Conservation (phyloP, 345 rosid species). For the Bretschneidera sinensis region DNA sequence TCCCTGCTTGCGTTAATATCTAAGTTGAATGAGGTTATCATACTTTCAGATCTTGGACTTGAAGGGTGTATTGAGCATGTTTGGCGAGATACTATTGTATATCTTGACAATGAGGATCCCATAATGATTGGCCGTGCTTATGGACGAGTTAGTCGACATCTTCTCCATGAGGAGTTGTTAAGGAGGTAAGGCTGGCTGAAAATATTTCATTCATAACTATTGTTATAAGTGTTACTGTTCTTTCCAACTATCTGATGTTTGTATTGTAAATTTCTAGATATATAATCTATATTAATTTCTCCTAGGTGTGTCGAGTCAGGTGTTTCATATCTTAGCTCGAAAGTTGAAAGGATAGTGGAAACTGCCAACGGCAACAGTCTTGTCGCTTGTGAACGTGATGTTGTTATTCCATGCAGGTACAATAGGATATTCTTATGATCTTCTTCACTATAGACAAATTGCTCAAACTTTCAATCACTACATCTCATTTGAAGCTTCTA, state of each 20-base stretch:
- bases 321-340: constrained; percentile 91
- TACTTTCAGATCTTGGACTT: constrained; percentile 73
- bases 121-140: constrained; percentile 85
- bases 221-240: background rate
- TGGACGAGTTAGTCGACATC: constrained; percentile 84
- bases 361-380: constrained; percentile 62
- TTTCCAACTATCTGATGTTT: background rate
- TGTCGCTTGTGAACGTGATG: constrained; percentile 55
- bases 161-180: constrained; percentile 87
- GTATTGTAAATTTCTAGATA: constrained; percentile 2
- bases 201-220: background rate
- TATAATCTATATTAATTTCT: constrained; percentile 49
- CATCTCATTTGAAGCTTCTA: constrained; percentile 27
- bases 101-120: constrained; percentile 66
- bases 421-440: constrained; percentile 1
- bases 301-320: constrained; percentile 97
- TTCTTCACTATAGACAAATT: background rate
- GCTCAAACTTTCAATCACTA: background rate
- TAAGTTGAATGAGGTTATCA: background rate
- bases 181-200: constrained; percentile 44
- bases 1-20: background rate
- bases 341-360: constrained; percentile 79
- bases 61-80: constrained; percentile 90
- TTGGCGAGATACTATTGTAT: constrained; percentile 85
- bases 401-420: constrained; percentile 78